Base-by-base conservation (phyloP, 495 filamentous ascomycete genomes). In the Saxophila tyrrhenica region DNA sequence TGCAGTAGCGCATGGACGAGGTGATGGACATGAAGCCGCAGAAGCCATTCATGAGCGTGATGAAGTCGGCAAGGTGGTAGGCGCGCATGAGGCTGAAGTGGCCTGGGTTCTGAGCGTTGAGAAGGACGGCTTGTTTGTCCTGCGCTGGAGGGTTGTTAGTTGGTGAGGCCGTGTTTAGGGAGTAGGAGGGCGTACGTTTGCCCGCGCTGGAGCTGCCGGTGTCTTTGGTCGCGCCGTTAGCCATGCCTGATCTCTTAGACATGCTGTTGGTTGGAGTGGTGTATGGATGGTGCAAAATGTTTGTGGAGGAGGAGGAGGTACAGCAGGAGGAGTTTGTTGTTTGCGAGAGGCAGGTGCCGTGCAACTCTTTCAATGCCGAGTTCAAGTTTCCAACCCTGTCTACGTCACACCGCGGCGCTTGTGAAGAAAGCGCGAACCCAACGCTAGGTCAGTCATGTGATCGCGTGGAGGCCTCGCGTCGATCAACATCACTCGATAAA, bases 11-110 rank as follows among this genome's bases (percentile, higher is more conserved):
- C 75, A 98, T 79, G 35, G 91, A 95, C 16, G 91, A 89, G 73
- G 97, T 88, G 65, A 98, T 78, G 61, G 92, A 96, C 81, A 95
- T 88, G 65, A 94, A 80, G 38, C 85, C 85, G 71, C 85, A 89
- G 69, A 86, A 81, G 56, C 84, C 83, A 69, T 98, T 98, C 43
- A 97, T 70, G 65, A 94, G 89, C 23, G 92, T 98, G 62, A 98
- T 94, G 41, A 94, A 73, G 71, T 98, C 92, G 17, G 92, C 92
- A 54, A 97, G 79, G 65, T 98, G 92, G 56, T 97, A 76, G 54
- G 90, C 87, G 66, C 78, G 80, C 52, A 87, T 73, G 72, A 87
- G 75, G 56, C 81, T 85, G 68, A 87, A 87, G 65, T 95, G 89
- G 21, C 87, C 88, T 5, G 58, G 58, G 25, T 79, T 77, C 45